Conservation (phyloP, 768 basidiomycete species). For the Tulasnella sp. region DNA sequence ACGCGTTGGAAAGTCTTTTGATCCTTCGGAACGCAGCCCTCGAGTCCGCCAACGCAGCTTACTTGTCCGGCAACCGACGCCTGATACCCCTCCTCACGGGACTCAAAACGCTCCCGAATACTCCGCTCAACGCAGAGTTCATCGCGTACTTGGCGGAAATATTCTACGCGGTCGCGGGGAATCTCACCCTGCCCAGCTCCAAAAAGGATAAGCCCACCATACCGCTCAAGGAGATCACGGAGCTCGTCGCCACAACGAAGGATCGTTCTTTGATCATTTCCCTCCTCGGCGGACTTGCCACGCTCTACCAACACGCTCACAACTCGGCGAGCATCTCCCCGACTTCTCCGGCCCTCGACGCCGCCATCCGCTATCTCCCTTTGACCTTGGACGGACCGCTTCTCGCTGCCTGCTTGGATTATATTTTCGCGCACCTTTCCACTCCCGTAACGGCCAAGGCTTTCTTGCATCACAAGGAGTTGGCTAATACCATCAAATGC, state of each 20-base stretch:
- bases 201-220: constrained; percentile 27
- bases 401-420: constrained; percentile 61
- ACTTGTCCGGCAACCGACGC: constrained; percentile 46
- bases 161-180: constrained; percentile 47
- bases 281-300: constrained; percentile 46
- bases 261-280: constrained; percentile 71
- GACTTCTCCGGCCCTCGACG: constrained; percentile 47
- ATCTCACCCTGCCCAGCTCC: constrained; percentile 30
- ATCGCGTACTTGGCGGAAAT: constrained; percentile 61
- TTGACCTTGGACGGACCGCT: constrained; percentile 58
- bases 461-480: constrained; percentile 57
- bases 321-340: constrained; percentile 44
- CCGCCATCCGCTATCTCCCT: constrained; percentile 61
- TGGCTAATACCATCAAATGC: constrained; percentile 58
- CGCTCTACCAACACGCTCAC: constrained; percentile 40
- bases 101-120: constrained; percentile 49
- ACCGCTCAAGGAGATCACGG: constrained; percentile 46
- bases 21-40: constrained; percentile 76
- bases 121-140: constrained; percentile 56
- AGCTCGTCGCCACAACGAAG: constrained; percentile 42
- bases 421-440: constrained; percentile 63
- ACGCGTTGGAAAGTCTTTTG: constrained; percentile 77
- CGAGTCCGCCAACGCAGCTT: constrained; percentile 51
- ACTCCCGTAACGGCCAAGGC: constrained; percentile 64
- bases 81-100: constrained; percentile 56